Base-by-base conservation (phyloP, 768 basidiomycete genomes). In the Pisolithus marmoratus region DNA sequence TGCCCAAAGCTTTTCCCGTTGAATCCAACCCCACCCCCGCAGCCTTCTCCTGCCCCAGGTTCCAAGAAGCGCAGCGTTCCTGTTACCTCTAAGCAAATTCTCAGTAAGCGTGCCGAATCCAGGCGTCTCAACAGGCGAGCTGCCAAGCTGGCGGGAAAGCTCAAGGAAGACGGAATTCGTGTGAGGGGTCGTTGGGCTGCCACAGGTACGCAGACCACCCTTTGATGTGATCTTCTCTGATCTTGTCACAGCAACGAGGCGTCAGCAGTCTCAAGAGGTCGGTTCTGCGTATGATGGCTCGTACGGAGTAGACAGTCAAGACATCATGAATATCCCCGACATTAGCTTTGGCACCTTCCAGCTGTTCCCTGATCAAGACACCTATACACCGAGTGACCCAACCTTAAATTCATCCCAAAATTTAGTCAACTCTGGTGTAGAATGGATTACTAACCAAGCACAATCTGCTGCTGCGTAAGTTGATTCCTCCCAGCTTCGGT, bases 331-430 rank as follows among this genome's bases (percentile, higher is more conserved):
- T 48, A 81, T 82, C 51, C 79, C 80, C 0, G 38, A 76, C 11
- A 79, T 87, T 54, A 77, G 74, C 6, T 84, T 83, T 57, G 68
- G 74, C 29, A 72, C 80, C 17, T 84, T 84, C 73, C 82, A 79
- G 52, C 56, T 85, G 23, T 85, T 86, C 75, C 84, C 85, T 19
- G 83, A 87, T 59, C 85, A 87, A 62, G 74, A 79, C 54, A 61
- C 65, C 36, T 85, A 84, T 57, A 77, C 68, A 27, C 52, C 72
- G 22, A 58, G 64, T 24, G 80, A 83, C 61, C 75, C 79, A 15
- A 73, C 69, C 53, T 63, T 80, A 47, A 66, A 77, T 40, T 56
- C 75, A 9, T 81, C 78, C 65, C 75, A 82, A 54, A 77, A 81
- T 52, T 75, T 72, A 0, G 60, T 85, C 36, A 66, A 79, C 53